Evolutionary conservation across 805 yeast species (phyloP).

Genomic region (Suhomyces xylopsoci): DNA sequence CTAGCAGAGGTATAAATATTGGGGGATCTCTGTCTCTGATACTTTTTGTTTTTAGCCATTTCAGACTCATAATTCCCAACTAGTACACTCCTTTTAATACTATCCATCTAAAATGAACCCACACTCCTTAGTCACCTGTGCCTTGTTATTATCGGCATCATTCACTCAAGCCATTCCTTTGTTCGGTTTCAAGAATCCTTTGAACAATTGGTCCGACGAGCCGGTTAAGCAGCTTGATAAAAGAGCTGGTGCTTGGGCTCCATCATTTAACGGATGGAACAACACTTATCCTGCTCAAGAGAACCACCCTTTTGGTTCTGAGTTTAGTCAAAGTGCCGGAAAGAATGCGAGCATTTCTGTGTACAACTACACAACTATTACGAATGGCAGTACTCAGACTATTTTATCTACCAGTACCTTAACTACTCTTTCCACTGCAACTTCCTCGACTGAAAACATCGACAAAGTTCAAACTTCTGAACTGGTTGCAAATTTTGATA

Average conservation of each 20-base stretch:
- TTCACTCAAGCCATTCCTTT: neutral
- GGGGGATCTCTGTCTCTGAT: neutral
- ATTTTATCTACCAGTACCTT: neutral
- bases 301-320: neutral
- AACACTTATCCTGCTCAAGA: neutral
- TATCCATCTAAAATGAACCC: conserved; percentile 2
- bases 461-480: neutral
- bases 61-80: conserved; percentile 11
- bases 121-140: neutral
- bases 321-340: neutral
- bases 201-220: neutral
- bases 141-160: neutral
- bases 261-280: conserved; percentile 1
- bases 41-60: neutral
- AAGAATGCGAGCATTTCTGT: neutral
- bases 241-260: neutral
- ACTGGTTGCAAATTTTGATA: neutral
- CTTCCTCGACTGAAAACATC: neutral
- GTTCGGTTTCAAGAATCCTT: neutral
- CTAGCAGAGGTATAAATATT: neutral
- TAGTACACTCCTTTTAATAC: conserved; percentile 3
- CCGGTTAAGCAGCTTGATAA: neutral
- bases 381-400: neutral
- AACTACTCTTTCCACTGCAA: neutral
- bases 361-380: neutral